These are phyloP conservation scores for Physaria fendleri DNA, from an alignment of 345 rosid genomes.

Conservation along the genomic window DNA sequence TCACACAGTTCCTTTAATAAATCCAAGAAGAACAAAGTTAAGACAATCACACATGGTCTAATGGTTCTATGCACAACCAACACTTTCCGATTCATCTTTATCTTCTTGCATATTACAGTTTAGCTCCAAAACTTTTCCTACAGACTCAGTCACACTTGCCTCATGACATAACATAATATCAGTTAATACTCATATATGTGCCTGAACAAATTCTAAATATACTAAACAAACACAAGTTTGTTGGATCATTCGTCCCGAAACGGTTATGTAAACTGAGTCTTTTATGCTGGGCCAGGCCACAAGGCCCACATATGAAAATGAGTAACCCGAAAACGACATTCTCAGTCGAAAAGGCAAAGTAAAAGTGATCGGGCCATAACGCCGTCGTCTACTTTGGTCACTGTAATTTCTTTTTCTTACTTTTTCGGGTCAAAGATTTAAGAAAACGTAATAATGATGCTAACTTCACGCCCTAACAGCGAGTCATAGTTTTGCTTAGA, in stretches of 20 bases:
- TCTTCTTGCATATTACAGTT: slow-evolving; percentile 2
- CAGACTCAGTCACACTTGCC: neutral
- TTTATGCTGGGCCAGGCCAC: neutral
- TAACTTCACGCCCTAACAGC: slow-evolving; percentile 28
- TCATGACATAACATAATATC: neutral
- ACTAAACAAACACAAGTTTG: too few relatives aligned
- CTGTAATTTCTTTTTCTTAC: neutral
- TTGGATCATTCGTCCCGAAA: neutral
- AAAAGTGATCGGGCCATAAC: slow-evolving; percentile 2
- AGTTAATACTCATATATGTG: too few relatives aligned
- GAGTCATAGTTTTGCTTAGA: slow-evolving; percentile 24
- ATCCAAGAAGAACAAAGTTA: slow-evolving; percentile 12
- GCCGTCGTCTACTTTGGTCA: neutral
- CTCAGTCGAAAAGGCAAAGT: too few relatives aligned
- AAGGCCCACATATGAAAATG: slow-evolving; percentile 1
- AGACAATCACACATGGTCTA: slow-evolving; percentile 8
- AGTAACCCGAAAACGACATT: neutral
- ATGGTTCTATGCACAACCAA: neutral
- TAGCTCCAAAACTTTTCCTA: neutral
- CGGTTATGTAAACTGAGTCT: neutral
- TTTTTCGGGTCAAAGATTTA: neutral
- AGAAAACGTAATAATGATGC: slow-evolving; percentile 16
- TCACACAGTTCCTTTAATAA: neutral
- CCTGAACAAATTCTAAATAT: too few relatives aligned
- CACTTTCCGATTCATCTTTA: neutral